Evolutionary conservation across 495 filamentous ascomycete species (phyloP).

Genomic region (Talaromyces ruber): DNA sequence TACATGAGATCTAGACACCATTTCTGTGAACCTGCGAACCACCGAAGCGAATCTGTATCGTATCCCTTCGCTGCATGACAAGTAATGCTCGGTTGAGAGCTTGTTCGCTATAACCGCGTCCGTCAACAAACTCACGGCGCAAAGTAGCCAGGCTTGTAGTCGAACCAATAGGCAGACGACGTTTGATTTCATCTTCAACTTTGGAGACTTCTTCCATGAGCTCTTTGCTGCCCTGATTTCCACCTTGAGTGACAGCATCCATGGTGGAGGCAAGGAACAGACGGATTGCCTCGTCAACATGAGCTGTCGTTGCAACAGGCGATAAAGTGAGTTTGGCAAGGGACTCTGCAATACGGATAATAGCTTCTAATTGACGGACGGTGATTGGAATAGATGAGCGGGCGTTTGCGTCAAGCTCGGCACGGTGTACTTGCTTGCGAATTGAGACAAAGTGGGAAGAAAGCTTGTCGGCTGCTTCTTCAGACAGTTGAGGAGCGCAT

Average conservation of each 20-base stretch:
- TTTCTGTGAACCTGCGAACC: slow-evolving; percentile 83
- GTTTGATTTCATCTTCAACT: slow-evolving; percentile 85
- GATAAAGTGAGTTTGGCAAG: slow-evolving; percentile 85
- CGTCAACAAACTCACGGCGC: slow-evolving; percentile 82
- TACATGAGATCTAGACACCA: slow-evolving; percentile 36
- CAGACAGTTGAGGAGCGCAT: slow-evolving; percentile 86
- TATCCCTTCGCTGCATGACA: slow-evolving; percentile 80
- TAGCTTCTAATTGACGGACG: slow-evolving; percentile 92
- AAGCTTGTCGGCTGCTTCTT: slow-evolving; percentile 91
- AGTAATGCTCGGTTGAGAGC: slow-evolving; percentile 76
- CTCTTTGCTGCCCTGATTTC: slow-evolving; percentile 72
- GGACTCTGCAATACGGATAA: slow-evolving; percentile 93
- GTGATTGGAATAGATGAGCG: slow-evolving; percentile 96
- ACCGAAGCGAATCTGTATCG: slow-evolving; percentile 82
- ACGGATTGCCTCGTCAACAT: slow-evolving; percentile 97
- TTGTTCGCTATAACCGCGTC: slow-evolving; percentile 77
- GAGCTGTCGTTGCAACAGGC: slow-evolving; percentile 75
- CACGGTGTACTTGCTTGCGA: slow-evolving; percentile 84
- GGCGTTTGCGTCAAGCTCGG: slow-evolving; percentile 76
- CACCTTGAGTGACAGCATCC: slow-evolving; percentile 91
- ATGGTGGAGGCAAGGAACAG: slow-evolving; percentile 96
- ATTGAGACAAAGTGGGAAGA: slow-evolving; percentile 97
- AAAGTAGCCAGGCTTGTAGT: slow-evolving; percentile 82
- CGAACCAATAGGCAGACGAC: slow-evolving; percentile 89
- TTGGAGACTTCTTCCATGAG: slow-evolving; percentile 81